Conservation (phyloP, 208 protist genomes). For the Trypanosoma rangeli region DNA sequence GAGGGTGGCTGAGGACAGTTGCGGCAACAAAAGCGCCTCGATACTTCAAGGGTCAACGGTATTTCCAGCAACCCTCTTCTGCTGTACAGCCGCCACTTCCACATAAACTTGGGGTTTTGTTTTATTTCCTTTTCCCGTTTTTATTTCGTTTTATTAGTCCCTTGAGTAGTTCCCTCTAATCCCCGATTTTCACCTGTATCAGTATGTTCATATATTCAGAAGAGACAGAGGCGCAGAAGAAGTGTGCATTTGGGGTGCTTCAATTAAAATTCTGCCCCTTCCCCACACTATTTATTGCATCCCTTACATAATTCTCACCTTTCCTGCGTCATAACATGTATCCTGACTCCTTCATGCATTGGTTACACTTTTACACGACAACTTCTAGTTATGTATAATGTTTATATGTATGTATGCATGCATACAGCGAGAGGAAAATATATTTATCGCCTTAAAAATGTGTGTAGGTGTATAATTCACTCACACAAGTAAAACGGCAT, state of each 20-base stretch:
- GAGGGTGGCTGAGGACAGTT: constrained; percentile 27
- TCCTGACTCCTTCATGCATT: background rate
- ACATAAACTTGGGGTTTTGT: constrained; percentile 9
- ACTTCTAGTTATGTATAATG: background rate
- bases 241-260: background rate
- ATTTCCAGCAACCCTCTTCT: background rate
- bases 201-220: background rate
- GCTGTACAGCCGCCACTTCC: background rate
- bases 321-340: background rate
- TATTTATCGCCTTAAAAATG: background rate
- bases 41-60: background rate
- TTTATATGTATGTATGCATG: constrained; percentile 1
- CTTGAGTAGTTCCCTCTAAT: background rate
- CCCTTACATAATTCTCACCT: background rate
- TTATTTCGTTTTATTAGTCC: background rate
- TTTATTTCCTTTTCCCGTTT: background rate
- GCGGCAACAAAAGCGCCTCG: background rate
- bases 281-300: no score
- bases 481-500: constrained; percentile 50
- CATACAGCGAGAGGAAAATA: background rate
- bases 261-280: background rate
- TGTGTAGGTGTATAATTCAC: background rate
- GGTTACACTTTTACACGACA: background rate
- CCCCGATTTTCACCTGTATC: background rate
- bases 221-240: background rate